Conservation (phyloP, 2,329 filamentous ascomycete genomes). For the Paraconiothyrium brasiliense region DNA sequence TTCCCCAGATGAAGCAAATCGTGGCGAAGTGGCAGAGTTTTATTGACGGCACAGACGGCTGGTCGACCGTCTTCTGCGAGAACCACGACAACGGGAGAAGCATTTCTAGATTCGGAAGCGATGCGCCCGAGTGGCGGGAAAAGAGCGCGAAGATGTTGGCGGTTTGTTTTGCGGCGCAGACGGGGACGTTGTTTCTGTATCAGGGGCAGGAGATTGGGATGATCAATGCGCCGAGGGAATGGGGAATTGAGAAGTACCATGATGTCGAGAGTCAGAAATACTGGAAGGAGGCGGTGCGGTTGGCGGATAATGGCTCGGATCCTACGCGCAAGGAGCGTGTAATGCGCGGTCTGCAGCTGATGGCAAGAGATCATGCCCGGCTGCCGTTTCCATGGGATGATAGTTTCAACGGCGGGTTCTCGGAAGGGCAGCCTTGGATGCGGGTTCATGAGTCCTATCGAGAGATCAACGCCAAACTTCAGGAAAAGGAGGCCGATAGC, state of each 20-base stretch:
- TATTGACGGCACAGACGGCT: constrained; percentile 59
- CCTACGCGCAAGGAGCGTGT: constrained; percentile 44
- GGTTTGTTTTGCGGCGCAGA: constrained; percentile 58
- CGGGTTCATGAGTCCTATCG: constrained; percentile 70
- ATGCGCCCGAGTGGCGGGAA: constrained; percentile 56
- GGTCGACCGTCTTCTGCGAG: constrained; percentile 69
- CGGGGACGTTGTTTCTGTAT: constrained; percentile 67
- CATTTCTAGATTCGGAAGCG: constrained; percentile 62
- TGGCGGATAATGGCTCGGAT: constrained; percentile 40
- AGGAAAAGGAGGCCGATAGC: constrained; percentile 60
- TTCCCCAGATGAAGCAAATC: constrained; percentile 54
- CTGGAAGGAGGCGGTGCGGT: constrained; percentile 47
- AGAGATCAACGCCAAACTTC: constrained; percentile 66
- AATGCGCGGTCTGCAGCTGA: constrained; percentile 63
- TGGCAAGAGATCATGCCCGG: constrained; percentile 74
- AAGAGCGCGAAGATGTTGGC: constrained; percentile 64
- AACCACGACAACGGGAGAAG: constrained; percentile 71
- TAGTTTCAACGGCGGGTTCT: constrained; percentile 71
- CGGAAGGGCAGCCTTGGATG: constrained; percentile 73
- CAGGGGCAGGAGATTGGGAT: constrained; percentile 71
- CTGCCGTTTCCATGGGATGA: constrained; percentile 77
- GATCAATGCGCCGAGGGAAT: constrained; percentile 62
- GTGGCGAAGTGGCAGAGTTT: constrained; percentile 58
- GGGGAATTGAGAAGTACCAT: constrained; percentile 67
- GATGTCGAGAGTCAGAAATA: constrained; percentile 66